Evolutionary conservation across 164 flowering plant genomes (phyloP), one percentile per base, ranked within the genome.

Genomic region (Liriodendron chinense): DNA sequence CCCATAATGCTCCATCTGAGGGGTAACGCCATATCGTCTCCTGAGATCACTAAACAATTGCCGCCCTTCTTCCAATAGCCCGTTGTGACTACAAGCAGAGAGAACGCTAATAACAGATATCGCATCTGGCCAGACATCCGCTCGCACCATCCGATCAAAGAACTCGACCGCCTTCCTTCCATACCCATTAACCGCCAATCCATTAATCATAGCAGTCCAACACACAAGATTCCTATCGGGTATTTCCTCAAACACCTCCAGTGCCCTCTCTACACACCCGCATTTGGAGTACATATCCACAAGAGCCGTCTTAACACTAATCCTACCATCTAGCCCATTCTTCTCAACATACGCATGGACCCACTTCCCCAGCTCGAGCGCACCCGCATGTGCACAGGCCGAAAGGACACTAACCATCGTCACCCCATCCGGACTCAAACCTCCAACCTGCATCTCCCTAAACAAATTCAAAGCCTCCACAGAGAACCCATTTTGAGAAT

Each of bases 401-500:
- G 83, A 87, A 43, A 92, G 75, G 9, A 89, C 71, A 50, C 86
- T 74, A 18, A 85, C 85, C 49, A 89, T 83, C 3, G 92, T 89
- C 9, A 89, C 56, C 59, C 85, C 89, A 79, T 91, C 89, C 2
- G 93, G 93, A 63, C 75, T 71, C 16, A 73, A 85, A 47, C 76
- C 73, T 22, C 26, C 34, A 73, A 73, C 53, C 76, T 73, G 80
- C 69, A 78, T 73, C 57, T 68, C 73, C 43, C 73, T 50, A 63
- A 78, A 78, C 14, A 78, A 21, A 61, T 25, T 61, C 49, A 77
- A 65, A 57, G 73, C 76, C 53, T 77, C 69, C 61, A 21, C 68
- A 20, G 75, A 77, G 23, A 68, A 48, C 72, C 77, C 86, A 69
- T 83, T 85, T 23, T 65, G 69, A 34, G 73, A 86, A 79, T 82